Conservation (phyloP, 1,284 basidiomycete genomes). For the Rhodotorula sp. region DNA sequence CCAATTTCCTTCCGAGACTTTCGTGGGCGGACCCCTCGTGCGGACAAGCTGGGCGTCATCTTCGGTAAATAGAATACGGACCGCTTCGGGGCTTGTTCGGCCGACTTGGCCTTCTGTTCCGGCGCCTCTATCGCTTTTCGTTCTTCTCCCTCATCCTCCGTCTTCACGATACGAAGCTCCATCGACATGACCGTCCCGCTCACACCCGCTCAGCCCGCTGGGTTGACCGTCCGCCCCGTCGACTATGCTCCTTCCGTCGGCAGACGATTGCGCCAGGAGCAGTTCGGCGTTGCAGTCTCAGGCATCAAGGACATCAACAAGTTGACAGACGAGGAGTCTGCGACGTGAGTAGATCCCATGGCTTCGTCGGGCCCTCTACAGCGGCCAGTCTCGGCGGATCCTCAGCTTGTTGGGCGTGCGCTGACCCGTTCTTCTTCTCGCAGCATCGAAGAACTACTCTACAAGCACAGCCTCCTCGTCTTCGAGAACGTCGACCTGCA, state of each 20-base stretch:
- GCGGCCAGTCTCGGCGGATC: too few relatives aligned
- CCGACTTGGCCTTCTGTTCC: too few relatives aligned
- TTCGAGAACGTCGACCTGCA: constrained; percentile 43
- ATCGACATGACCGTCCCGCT: background rate
- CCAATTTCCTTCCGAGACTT: too few relatives aligned
- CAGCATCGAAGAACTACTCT: constrained; percentile 44
- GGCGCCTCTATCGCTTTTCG: background rate
- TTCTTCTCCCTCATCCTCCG: too few relatives aligned
- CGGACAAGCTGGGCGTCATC: too few relatives aligned
- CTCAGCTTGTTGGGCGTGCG: background rate
- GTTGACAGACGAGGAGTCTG: constrained; percentile 17
- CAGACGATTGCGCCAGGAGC: constrained; percentile 3
- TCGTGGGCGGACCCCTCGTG: too few relatives aligned
- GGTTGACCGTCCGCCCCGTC: constrained; percentile 8
- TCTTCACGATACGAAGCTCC: background rate
- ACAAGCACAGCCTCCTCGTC: constrained; percentile 46
- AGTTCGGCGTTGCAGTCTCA: constrained; percentile 28
- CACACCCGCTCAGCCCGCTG: background rate
- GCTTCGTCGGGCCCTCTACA: too few relatives aligned
- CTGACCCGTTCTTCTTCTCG: too few relatives aligned
- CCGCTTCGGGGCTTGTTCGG: too few relatives aligned
- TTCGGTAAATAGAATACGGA: too few relatives aligned
- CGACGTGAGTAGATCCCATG: constrained; percentile 4
- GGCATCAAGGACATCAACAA: constrained; percentile 36
- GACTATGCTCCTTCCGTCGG: constrained; percentile 12